These are phyloP conservation scores for Dothiorella sarmentorum DNA, from an alignment of 2,329 filamentous ascomycete species.

Conservation along the genomic window DNA sequence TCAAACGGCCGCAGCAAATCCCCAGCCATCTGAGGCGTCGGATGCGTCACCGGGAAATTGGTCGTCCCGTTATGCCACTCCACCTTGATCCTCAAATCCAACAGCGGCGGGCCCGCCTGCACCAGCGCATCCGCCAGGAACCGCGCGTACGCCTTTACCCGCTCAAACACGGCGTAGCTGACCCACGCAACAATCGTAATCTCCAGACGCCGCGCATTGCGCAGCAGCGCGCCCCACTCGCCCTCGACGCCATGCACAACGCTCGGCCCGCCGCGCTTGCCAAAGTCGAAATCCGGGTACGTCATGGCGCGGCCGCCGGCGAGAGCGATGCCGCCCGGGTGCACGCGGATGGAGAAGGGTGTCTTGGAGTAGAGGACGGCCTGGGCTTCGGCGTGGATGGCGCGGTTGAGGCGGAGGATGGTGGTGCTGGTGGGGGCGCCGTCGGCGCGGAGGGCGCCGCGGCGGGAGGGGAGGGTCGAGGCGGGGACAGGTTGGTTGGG, in stretches of 20 bases:
- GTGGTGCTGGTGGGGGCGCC: neutral
- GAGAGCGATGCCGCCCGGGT: constrained; percentile 4
- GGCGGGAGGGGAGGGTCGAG: neutral
- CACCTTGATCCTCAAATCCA: neutral
- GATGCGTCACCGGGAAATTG: constrained; percentile 1
- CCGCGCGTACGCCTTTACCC: neutral
- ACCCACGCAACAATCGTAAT: constrained; percentile 3
- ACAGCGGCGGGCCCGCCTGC: neutral
- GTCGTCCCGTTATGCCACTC: constrained; percentile 16
- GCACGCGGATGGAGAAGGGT: neutral
- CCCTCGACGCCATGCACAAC: neutral
- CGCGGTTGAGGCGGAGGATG: constrained; percentile 5
- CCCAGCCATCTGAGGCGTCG: neutral
- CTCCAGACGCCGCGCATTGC: neutral
- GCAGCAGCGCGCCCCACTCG: neutral
- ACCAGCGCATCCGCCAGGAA: neutral
- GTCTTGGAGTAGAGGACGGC: constrained; percentile 3
- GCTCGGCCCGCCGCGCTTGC: constrained; percentile 10
- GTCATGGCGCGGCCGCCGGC: neutral
- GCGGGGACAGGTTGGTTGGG: constrained; percentile 5
- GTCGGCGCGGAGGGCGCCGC: neutral
- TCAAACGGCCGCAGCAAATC: constrained; percentile 7
- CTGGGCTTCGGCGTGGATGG: neutral
- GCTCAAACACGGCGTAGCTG: neutral
- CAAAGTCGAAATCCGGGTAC: constrained; percentile 10